Evolutionary conservation across 345 rosid genomes (phyloP).

Genomic region (Rhodamnia argentea): DNA sequence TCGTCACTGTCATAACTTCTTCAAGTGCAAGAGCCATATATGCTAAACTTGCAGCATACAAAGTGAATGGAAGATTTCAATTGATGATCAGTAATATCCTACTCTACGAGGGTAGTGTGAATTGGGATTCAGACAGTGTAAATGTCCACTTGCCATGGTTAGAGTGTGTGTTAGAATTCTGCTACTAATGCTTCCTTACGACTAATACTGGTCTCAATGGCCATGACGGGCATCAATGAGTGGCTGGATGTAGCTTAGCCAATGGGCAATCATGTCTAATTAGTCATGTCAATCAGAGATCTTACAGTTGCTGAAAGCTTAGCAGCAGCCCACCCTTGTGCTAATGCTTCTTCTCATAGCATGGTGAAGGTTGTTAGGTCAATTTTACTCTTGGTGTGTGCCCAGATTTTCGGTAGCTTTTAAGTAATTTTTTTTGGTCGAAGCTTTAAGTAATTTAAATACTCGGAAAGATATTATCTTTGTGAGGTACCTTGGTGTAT

Average conservation of each 20-base stretch:
- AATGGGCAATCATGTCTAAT: not conserved
- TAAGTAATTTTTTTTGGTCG: too few species aligned
- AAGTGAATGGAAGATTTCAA: not conserved
- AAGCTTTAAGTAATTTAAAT: not conserved
- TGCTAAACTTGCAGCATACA: not conserved
- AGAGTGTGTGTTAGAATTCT: not conserved
- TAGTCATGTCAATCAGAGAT: not conserved
- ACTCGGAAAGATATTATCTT: not conserved
- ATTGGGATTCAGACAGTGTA: not conserved
- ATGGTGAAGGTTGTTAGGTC: not conserved
- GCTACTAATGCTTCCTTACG: not conserved
- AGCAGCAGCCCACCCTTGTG: not conserved
- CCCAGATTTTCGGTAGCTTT: not conserved
- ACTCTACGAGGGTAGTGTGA: not conserved
- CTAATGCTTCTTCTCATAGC: not conserved
- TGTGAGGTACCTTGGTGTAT: not conserved
- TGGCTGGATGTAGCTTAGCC: not conserved
- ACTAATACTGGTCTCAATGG: not conserved
- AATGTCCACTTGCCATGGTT: not conserved
- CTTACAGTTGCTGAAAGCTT: not conserved
- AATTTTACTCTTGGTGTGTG: not conserved
- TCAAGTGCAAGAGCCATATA: not conserved
- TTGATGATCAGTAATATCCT: not conserved
- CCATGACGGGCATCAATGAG: not conserved
- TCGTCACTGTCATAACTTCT: not conserved